These are phyloP conservation scores for Nicotiana paniculata DNA, from an alignment of 257 asterid genomes.

Conservation along the genomic window DNA sequence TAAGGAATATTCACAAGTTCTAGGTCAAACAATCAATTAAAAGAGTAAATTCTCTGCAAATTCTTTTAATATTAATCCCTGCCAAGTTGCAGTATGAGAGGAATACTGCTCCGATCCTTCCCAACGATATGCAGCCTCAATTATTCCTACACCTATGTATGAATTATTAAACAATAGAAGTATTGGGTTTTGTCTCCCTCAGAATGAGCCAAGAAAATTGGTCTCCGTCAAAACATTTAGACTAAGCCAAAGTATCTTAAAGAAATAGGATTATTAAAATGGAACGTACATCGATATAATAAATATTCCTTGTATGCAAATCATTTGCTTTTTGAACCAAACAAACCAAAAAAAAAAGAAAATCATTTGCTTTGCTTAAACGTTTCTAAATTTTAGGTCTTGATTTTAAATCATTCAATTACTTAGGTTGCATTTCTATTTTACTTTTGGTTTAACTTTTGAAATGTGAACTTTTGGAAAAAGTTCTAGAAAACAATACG, in stretches of 20 bases:
- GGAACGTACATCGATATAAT: not conserved
- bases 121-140: not conserved
- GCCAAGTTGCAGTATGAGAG: not conserved
- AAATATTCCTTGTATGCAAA: not conserved
- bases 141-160: not conserved
- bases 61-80: not conserved
- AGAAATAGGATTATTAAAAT: not conserved
- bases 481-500: not conserved
- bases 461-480: no score
- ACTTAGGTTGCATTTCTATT: not conserved
- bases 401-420: not conserved
- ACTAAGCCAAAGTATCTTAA: not conserved
- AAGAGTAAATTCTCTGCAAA: not conserved
- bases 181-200: not conserved
- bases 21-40: not conserved
- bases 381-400: not conserved
- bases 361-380: no score
- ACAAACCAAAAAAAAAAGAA: no score
- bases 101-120: not conserved
- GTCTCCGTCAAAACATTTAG: not conserved
- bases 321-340: not conserved
- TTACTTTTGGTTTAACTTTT: not conserved
- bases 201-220: not conserved
- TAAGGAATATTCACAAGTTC: not conserved
- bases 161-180: not conserved